phyloP scores from a whole-genome alignment of 2,329 filamentous ascomycete species.

The Nannizziopsis arthrosporioides region DNA sequence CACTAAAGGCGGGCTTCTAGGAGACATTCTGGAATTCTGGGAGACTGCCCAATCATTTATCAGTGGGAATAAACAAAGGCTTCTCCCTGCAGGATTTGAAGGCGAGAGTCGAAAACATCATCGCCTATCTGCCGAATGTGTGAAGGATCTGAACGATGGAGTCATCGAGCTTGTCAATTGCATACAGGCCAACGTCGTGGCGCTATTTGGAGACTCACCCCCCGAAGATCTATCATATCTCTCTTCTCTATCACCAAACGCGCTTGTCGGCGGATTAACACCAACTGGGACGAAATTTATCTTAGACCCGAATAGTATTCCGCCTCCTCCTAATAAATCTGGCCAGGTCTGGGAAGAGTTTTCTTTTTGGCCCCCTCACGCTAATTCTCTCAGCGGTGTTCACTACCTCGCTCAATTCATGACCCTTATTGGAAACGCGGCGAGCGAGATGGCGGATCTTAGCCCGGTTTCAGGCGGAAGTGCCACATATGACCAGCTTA shows the following conservation, averaged over 20 bases:
- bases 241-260: constrained; percentile 60
- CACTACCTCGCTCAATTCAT: constrained; percentile 79
- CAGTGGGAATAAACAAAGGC: constrained; percentile 68
- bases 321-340: constrained; percentile 61
- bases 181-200: constrained; percentile 64
- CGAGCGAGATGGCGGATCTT: constrained; percentile 71
- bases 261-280: constrained; percentile 47
- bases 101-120: constrained; percentile 74
- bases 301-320: constrained; percentile 65
- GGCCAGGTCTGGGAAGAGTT: constrained; percentile 87
- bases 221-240: constrained; percentile 59
- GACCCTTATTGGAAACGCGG: constrained; percentile 69
- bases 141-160: constrained; percentile 61
- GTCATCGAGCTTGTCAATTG: constrained; percentile 71
- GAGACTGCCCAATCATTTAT: constrained; percentile 84
- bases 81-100: constrained; percentile 67
- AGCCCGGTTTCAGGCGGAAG: constrained; percentile 49
- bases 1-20: constrained; percentile 61
- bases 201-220: constrained; percentile 78
- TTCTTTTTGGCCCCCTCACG: constrained; percentile 90
- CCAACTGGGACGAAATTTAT: constrained; percentile 63
- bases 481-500: constrained; percentile 58
- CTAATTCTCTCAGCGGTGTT: constrained; percentile 84
- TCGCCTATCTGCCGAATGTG: constrained; percentile 58
- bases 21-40: constrained; percentile 89